Base-by-base conservation (phyloP, 2,329 filamentous ascomycete species). In the Diatrype stigma region DNA sequence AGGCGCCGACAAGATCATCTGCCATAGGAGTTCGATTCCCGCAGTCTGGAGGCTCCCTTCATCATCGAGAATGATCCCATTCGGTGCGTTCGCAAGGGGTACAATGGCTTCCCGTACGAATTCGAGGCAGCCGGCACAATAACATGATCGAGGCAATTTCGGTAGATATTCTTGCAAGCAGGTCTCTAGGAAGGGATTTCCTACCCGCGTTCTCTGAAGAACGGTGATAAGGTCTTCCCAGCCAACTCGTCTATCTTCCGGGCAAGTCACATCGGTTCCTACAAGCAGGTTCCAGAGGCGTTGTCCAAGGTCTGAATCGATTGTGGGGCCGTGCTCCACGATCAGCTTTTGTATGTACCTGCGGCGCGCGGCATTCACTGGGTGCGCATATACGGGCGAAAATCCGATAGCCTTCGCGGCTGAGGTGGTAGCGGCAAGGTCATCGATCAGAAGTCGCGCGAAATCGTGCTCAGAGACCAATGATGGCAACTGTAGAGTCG, bases 11-110 rank as follows among this genome's bases (percentile, higher is more conserved):
- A 96, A 72, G 32, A 93, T 83, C 60, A 96, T 82, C 22, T 84
- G 82, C 92, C 92, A 96, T n/a, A 96, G 73, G 51, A 91, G 80
- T 59, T 94, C 87, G 42, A 80, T 74, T 23, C 72, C 81, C 56
- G 68, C 79, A 54, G 74, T 78, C 57, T 78, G 72, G 26, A 81
- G 64, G 11, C 75, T 70, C n/a, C 75, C 70, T 7, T 76, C 72
- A 44, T 81, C 77, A 50, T 81, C 76, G 21, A 83, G 68, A 19
- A 76, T 63, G 46, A 78, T 72, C 21, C 73, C 73, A 22, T 65
- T 63, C 6, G 63, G 58, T 32, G 76, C 71, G 32, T 75, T 73
- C 5, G 82, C 68, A 37, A 77, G 70, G 5, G 73, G 71, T 28
- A 77, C 52, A 14, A 84, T 67, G 11, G 72, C 71, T 34, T 76